Evolutionary conservation across 169 alveolate species (phyloP), one percentile per base, ranked within the genome.

Genomic region (Eimeria falciformis): DNA sequence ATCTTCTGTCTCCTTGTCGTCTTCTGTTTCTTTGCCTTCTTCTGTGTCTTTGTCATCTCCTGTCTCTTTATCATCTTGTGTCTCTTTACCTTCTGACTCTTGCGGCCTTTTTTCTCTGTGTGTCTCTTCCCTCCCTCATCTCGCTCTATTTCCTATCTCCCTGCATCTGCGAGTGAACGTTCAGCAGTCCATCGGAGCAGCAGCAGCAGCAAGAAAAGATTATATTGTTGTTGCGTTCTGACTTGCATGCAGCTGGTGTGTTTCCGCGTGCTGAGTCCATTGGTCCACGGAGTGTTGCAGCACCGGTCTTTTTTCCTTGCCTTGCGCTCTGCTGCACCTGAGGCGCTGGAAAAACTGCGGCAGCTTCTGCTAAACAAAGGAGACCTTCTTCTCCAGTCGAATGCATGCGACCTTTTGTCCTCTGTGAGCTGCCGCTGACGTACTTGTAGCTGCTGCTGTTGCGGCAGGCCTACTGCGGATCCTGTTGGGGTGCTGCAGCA

Each of bases 371-470:
- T 4, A 71, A 71, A 37, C 53, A 29, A 43, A 0, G 55, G 12
- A 11, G 83, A 71, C 83, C 83, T 56, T 14, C 56, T 71, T 14
- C 25, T 37, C 12, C 53, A 37, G 33, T 27, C 83, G 14, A 71
- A 33, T 71, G 83, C 83, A 29, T 17, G 83, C 83, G 83, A 71
- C 33, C 27, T 71, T 23, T 56, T 71, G 7, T 29, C 58, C 9
- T 25, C 58, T 14, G 83, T 37, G 11, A 11, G 58, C 6, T 62
- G 25, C 17, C 56, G 5, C 56, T 29, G 83, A 53, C 17, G 14
- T 43, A 9, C 58, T 21, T 29, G 83, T 56, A 37, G 83, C 58
- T 14, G 27, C 37, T 71, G 83, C 56, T 29, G 83, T 27, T 25
- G 27, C 6, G 12, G 58, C 50, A 12, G 3, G 23, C 56, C 33